These are phyloP conservation scores for Sparassis latifolia DNA, from an alignment of 1,284 basidiomycete species.

Conservation along the genomic window DNA sequence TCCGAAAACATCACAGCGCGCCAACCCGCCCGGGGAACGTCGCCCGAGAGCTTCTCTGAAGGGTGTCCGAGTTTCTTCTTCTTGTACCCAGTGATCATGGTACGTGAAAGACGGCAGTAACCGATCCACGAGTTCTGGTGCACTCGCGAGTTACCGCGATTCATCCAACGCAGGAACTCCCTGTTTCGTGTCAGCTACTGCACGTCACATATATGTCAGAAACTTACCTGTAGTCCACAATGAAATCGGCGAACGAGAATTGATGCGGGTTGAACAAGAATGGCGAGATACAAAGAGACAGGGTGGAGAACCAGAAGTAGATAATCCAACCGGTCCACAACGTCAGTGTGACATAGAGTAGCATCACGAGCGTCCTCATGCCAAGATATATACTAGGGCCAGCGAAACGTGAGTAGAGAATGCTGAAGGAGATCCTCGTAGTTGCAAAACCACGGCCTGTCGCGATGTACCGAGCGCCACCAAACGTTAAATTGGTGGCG, in stretches of 20 bases:
- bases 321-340: conserved; percentile 87
- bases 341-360: conserved; percentile 86
- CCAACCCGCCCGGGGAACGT: conserved; percentile 88
- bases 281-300: conserved; percentile 85
- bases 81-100: conserved; percentile 97
- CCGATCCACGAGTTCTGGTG: conserved; percentile 98
- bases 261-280: conserved; percentile 98
- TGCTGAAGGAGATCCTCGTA: conserved; percentile 87
- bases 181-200: conserved; percentile 31
- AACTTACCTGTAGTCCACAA: conserved; percentile 86
- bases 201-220: background rate
- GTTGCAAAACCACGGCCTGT: conserved; percentile 99
- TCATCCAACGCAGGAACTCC: conserved; percentile 97
- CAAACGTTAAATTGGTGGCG: conserved; percentile 90
- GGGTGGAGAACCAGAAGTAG: conserved; percentile 93
- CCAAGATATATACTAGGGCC: conserved; percentile 95
- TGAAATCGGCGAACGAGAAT: conserved; percentile 90
- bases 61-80: conserved; percentile 92
- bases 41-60: conserved; percentile 89
- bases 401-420: conserved; percentile 92
- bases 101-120: conserved; percentile 90
- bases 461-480: conserved; percentile 95
- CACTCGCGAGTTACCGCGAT: conserved; percentile 90
- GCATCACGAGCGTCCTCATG: conserved; percentile 83
- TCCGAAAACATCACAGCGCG: conserved; percentile 84